A percentile compares a stretch with the other conserved stretches of the same genome.
Evolutionary conservation across 2,329 filamentous ascomycete species (phyloP).

Genomic region (Neofusicoccum cordaticola): DNA sequence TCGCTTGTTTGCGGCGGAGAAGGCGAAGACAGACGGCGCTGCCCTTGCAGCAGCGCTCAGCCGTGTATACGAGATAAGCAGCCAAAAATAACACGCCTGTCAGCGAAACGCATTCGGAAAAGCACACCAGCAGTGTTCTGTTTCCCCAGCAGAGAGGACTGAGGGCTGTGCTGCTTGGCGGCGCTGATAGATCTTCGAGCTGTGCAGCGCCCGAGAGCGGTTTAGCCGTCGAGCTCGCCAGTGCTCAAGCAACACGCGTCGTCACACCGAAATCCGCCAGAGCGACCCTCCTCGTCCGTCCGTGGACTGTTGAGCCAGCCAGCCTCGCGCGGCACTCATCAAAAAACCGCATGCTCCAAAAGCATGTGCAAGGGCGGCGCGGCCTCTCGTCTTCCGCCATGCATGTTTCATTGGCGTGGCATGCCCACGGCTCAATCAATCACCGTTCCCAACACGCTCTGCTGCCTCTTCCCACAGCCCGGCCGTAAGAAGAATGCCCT

Average conservation of each 20-base stretch:
- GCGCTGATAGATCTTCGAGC: background rate
- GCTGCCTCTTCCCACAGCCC: background rate
- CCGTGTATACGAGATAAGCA: slow-evolving; percentile 3
- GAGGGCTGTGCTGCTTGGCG: slow-evolving; percentile 2
- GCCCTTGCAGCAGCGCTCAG: slow-evolving; percentile 9
- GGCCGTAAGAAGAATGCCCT: background rate
- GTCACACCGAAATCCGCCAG: slow-evolving; percentile 5
- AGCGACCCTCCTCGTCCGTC: background rate
- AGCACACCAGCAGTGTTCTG: background rate
- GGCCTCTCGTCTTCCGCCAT: background rate
- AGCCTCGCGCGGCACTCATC: background rate
- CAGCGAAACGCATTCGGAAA: background rate
- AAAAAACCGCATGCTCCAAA: background rate
- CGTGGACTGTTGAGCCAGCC: slow-evolving; percentile 2
- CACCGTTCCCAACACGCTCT: background rate
- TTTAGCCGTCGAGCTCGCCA: background rate
- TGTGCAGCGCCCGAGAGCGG: background rate
- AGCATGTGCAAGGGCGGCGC: slow-evolving; percentile 13
- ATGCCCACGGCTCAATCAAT: background rate
- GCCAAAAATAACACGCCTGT: slow-evolving; percentile 6
- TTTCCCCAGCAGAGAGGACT: background rate
- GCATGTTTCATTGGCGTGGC: slow-evolving; percentile 8
- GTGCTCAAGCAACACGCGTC: background rate
- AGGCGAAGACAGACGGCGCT: background rate
- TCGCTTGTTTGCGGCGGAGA: slow-evolving; percentile 7